Base-by-base conservation (phyloP, 352 stramenopile genomes). In the Phytophthora rubi region DNA sequence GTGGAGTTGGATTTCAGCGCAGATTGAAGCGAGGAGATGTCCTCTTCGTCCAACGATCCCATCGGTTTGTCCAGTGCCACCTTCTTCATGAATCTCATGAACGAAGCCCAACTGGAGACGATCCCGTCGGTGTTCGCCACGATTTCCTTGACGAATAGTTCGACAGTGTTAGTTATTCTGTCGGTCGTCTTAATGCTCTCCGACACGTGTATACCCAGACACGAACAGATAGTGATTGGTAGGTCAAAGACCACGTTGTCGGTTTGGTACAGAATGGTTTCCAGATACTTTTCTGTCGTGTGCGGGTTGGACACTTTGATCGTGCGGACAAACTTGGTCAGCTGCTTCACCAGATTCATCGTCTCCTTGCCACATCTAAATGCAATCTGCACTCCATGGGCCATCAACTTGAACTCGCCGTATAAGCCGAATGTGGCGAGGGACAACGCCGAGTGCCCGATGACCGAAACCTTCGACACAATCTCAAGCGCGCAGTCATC, bases 191-290 rank as follows among this genome's bases (percentile, higher is more conserved):
- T 68, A 23, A 82, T 61, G 2, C 18, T 61, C 4, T 74, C 59
- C 9, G 76, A 76, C 2, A 69, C 55, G 15, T 59, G 56, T 8
- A 62, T 48, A 4, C 65, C 77, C 12, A 82, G n/a, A 42, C 77
- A 84, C 4, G 62, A 71, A 6, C 62, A 53, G 15, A 85, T 69
- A 6, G 77, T 77, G 12, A 77, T 63, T 1, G 80, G 80, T 6
- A 88, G 56, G 49, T 85, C 77, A 53, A 77, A 71, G 35, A 79
- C 68, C 4, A 73, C 66, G 10, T 84, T 65, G 55, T 85, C 72
- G 12, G 68, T 74, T 15, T 85, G 71, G 18, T 75, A 76, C 10
- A 88, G 56, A 28, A 78, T 39, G 5, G 65, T 67, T 33, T 70
- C 45, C 4, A 85, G 35, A 48, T 83, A 61, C 7, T 82, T 73